A percentile compares a stretch with the other conserved stretches of the same genome.
These are phyloP conservation scores for Chaetomium fimeti DNA, from an alignment of 495 filamentous ascomycete genomes.

Conservation along the genomic window DNA sequence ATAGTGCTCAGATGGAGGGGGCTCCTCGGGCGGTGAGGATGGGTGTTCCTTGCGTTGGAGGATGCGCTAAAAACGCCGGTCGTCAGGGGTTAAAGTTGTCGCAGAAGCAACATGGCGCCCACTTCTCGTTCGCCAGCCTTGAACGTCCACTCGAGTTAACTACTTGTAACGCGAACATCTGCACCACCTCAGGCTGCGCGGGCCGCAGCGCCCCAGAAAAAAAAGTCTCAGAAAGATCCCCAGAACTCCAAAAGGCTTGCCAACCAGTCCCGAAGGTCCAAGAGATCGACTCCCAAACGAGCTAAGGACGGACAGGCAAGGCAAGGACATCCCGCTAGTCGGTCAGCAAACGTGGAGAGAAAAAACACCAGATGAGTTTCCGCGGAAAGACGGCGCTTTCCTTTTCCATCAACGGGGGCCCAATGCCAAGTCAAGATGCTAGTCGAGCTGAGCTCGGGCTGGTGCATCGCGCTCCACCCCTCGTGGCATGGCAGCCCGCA, in stretches of 20 bases:
- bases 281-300: not conserved
- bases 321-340: not conserved
- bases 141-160: no score
- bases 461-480: constrained; percentile 5
- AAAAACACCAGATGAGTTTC: not conserved
- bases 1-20: not conserved
- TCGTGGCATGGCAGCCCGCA: not conserved
- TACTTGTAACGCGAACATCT: not conserved
- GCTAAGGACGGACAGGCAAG: not conserved
- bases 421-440: constrained; percentile 9
- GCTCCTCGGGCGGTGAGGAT: not conserved
- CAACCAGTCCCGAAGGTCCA: not conserved
- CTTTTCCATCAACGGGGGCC: not conserved
- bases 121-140: constrained; percentile 47
- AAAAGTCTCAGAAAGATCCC: not conserved
- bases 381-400: not conserved
- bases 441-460: constrained; percentile 14
- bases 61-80: constrained; percentile 29
- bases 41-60: constrained; percentile 23
- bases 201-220: not conserved
- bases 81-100: constrained; percentile 34
- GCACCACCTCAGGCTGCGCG: not conserved
- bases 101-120: constrained; percentile 61
- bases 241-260: not conserved
- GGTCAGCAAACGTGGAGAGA: not conserved